phyloP scores from a whole-genome alignment of 805 yeast species.

The Pichia scutulata region DNA sequence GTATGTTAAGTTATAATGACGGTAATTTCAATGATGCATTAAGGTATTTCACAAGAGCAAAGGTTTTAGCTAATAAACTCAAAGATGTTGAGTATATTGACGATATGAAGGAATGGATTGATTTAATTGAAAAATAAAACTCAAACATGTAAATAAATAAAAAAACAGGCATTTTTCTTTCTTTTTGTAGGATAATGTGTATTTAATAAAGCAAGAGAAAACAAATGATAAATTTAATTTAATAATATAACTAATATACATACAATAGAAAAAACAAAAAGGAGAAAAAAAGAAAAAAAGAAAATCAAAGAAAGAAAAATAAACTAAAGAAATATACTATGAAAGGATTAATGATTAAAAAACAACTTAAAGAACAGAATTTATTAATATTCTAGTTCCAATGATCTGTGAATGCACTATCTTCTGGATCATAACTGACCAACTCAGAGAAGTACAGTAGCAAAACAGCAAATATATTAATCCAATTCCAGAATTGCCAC shows the following conservation, averaged over 20 bases:
- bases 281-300: neutral
- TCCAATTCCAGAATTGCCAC: slow-evolving; percentile 98
- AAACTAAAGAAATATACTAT: neutral
- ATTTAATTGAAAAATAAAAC: neutral
- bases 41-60: slow-evolving; percentile 13
- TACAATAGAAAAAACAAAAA: neutral
- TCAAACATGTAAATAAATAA: neutral
- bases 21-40: slow-evolving; percentile 10
- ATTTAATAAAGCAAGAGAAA: neutral
- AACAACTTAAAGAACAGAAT: neutral
- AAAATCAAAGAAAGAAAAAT: neutral
- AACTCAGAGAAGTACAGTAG: slow-evolving; percentile 77
- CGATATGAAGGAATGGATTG: slow-evolving; percentile 14
- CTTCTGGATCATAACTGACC: slow-evolving; percentile 31
- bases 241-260: neutral
- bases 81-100: slow-evolving; percentile 11
- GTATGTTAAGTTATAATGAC: slow-evolving; percentile 10
- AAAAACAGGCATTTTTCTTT: neutral
- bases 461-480: slow-evolving; percentile 75
- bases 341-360: neutral
- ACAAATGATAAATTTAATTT: neutral
- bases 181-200: neutral
- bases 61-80: slow-evolving; percentile 10
- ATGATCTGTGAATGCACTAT: slow-evolving; percentile 28
- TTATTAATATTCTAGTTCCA: slow-evolving; percentile 16